A percentile compares a stretch with the other conserved stretches of the same genome.
Conservation (phyloP, 2,329 filamentous ascomycete species). For the Zasmidium citrigriseum region DNA sequence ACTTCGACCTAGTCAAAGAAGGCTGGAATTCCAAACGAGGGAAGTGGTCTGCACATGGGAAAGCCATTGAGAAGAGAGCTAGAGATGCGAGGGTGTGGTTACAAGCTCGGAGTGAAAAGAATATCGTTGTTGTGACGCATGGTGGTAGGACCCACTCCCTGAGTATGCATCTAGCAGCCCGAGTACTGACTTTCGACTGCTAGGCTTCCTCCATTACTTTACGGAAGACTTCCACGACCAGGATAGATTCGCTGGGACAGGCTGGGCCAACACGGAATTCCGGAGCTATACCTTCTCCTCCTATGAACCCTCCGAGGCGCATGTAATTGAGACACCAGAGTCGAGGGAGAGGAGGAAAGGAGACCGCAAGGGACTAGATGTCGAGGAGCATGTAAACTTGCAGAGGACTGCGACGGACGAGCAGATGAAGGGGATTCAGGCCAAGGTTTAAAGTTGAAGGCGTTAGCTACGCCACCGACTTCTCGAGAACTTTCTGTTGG, state of each 20-base stretch:
- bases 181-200: not conserved
- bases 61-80: constrained; percentile 63
- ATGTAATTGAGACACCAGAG: constrained; percentile 7
- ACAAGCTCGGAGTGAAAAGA: constrained; percentile 54
- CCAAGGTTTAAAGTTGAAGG: constrained; percentile 13
- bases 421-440: constrained; percentile 6
- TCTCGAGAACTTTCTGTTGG: too few relatives aligned
- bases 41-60: constrained; percentile 47
- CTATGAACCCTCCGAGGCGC: constrained; percentile 1
- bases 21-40: constrained; percentile 72
- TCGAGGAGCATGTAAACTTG: constrained; percentile 12
- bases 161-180: too few relatives aligned
- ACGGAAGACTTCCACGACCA: constrained; percentile 76
- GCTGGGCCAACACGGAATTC: constrained; percentile 73
- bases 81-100: constrained; percentile 62
- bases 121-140: constrained; percentile 78
- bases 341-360: constrained; percentile 1
- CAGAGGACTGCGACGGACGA: constrained; percentile 7
- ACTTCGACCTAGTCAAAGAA: constrained; percentile 59
- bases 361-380: constrained; percentile 6
- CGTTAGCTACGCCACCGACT: too few relatives aligned
- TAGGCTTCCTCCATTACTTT: constrained; percentile 77
- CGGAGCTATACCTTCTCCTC: constrained; percentile 4
- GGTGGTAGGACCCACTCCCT: constrained; percentile 44
- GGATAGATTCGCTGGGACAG: constrained; percentile 58